Evolutionary conservation across 2,329 filamentous ascomycete species (phyloP), one percentile per base, ranked within the genome.

Genomic region (Colletotrichum orbiculare): DNA sequence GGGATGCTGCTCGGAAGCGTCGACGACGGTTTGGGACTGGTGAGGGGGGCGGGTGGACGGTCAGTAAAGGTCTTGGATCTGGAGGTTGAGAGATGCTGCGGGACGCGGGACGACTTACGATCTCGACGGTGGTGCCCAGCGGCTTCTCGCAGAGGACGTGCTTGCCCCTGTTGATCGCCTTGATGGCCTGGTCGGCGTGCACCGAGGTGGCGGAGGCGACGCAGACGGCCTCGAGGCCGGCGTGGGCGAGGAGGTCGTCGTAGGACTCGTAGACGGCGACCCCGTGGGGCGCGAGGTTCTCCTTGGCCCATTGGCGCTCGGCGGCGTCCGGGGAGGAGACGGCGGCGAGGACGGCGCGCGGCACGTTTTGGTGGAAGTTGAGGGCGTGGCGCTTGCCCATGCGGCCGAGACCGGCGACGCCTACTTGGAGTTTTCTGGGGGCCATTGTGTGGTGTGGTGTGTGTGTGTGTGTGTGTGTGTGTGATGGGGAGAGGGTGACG

Each of bases 61-160:
- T 57, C 37, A 48, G 59, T 58, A 15, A 53, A 49, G 10, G 61
- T n/a, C 12, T 6, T 6, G 11, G 12, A 13, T 3, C 4, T 25
- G 1, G n/a, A 38, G 8, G 4, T 4, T 15, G 11, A 2, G 4
- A 1, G 37, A 33, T 15, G 2, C 2, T 38, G 9, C 8, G 9
- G 11, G 13, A 10, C 45, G 64, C 33, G 25, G 34, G 34, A 25
- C 7, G 2, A 76, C 83, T 71, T 75, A 89, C 87, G 54, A 88
- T 78, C 68, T 88, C 85, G 13, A 88, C 78, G 60, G 80, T 85
- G 0, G 87, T 90, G 47, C 82, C 84, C 38, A 87, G 71, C 2
- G 86, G 86, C 77, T 88, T 88, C 77, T 89, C 86, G 69, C 85
- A 87, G 13, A 88, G 74, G 0, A 88, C 85, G 69, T 89, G 86